Evolutionary conservation across 106 monocot species (phyloP).

Genomic region (Dendrobium huoshanense): DNA sequence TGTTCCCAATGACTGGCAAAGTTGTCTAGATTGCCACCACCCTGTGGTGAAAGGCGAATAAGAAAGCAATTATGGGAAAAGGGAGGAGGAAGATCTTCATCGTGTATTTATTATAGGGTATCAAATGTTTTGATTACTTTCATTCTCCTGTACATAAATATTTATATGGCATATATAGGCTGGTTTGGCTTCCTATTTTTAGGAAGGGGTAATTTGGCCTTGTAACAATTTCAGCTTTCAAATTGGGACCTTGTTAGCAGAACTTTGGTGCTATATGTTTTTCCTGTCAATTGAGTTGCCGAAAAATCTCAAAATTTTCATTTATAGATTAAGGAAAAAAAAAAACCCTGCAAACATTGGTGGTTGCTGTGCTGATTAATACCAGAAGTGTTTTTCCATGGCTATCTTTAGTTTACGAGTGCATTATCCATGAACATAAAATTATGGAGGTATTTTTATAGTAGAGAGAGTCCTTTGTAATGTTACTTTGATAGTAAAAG

Average conservation of each 20-base stretch:
- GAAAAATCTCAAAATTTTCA: background rate
- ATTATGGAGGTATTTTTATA: too few relatives aligned
- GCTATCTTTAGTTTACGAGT: too few relatives aligned
- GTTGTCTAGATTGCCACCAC: background rate
- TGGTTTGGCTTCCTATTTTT: conserved; percentile 1
- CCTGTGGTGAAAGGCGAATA: background rate
- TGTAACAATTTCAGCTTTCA: background rate
- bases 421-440: too few relatives aligned
- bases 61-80: background rate
- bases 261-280: too few relatives aligned
- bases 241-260: background rate
- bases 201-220: background rate
- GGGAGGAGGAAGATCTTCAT: background rate
- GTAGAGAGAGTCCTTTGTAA: too few relatives aligned
- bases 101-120: background rate
- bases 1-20: background rate
- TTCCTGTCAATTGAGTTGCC: background rate
- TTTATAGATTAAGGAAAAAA: background rate
- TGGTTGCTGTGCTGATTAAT: too few relatives aligned
- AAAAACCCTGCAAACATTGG: background rate
- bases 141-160: conserved; percentile 5
- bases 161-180: background rate
- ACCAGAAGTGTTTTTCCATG: too few relatives aligned
- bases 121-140: background rate
- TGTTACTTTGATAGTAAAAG: too few relatives aligned